These are phyloP conservation scores for Leccinum variicolor DNA, from an alignment of 768 basidiomycete genomes.

Conservation along the genomic window DNA sequence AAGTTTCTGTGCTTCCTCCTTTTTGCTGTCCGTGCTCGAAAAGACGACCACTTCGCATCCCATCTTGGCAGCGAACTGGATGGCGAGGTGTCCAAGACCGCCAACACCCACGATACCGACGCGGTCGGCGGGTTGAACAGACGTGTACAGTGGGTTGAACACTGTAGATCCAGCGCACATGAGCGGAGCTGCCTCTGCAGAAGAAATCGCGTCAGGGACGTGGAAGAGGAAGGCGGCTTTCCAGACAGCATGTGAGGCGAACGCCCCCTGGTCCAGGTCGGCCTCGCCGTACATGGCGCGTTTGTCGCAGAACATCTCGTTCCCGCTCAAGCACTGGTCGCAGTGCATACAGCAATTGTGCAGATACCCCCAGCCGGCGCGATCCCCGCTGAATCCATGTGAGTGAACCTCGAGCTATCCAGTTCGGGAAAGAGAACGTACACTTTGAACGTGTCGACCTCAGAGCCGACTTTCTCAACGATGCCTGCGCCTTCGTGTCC, in stretches of 20 bases:
- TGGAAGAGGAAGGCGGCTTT: slow-evolving; percentile 34
- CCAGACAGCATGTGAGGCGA: slow-evolving; percentile 35
- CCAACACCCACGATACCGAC: slow-evolving; percentile 35
- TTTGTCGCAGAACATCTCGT: slow-evolving; percentile 28
- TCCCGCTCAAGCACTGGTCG: slow-evolving; percentile 31
- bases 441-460: slow-evolving; percentile 33
- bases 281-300: slow-evolving; percentile 23
- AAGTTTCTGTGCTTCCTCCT: slow-evolving; percentile 28
- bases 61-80: slow-evolving; percentile 39
- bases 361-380: slow-evolving; percentile 36
- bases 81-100: slow-evolving; percentile 37
- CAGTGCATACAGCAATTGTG: slow-evolving; percentile 34
- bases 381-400: slow-evolving; percentile 28
- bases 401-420: neutral
- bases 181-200: slow-evolving; percentile 32
- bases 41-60: slow-evolving; percentile 37
- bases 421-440: slow-evolving; percentile 25
- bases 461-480: slow-evolving; percentile 30
- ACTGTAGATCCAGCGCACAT: slow-evolving; percentile 38
- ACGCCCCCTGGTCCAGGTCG: slow-evolving; percentile 33
- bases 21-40: slow-evolving; percentile 32
- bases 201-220: slow-evolving; percentile 30
- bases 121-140: slow-evolving; percentile 30
- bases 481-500: slow-evolving; percentile 39
- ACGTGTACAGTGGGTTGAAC: slow-evolving; percentile 26